These are phyloP conservation scores for Juglanconis oblonga DNA, from an alignment of 2,329 filamentous ascomycete species.

Conservation along the genomic window DNA sequence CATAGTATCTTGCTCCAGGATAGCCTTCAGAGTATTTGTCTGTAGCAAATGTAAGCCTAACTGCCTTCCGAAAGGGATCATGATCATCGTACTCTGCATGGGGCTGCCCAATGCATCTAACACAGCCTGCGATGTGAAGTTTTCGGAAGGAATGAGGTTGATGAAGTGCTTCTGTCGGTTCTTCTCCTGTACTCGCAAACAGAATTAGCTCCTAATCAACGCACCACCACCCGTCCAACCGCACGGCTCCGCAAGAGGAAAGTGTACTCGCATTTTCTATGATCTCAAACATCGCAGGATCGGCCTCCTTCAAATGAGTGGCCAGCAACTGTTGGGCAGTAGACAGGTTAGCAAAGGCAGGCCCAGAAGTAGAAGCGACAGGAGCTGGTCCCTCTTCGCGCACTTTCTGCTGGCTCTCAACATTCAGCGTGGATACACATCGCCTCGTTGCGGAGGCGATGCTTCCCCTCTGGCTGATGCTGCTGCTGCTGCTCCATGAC, in stretches of 20 bases:
- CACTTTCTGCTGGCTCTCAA: conserved; percentile 61
- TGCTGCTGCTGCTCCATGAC: not conserved
- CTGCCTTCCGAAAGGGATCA: conserved; percentile 11
- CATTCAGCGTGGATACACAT: conserved; percentile 43
- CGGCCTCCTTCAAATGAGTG: conserved; percentile 75
- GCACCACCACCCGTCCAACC: not conserved
- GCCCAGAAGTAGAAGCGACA: conserved; percentile 7
- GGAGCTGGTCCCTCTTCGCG: conserved; percentile 22
- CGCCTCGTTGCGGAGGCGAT: conserved; percentile 28
- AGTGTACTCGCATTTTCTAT: conserved; percentile 71
- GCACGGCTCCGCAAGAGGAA: not conserved
- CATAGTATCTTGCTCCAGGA: conserved; percentile 93
- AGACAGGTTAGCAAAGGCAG: conserved; percentile 16
- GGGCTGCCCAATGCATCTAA: conserved; percentile 88
- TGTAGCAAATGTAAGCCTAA: conserved; percentile 38
- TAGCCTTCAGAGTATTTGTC: conserved; percentile 99
- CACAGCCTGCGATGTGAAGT: conserved; percentile 91
- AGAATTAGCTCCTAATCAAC: conserved; percentile 1
- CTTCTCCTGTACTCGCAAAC: conserved; percentile 69
- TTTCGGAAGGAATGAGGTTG: conserved; percentile 93
- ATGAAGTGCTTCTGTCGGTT: conserved; percentile 95
- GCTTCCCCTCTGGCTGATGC: not conserved
- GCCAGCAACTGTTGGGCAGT: conserved; percentile 64
- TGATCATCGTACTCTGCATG: conserved; percentile 71
- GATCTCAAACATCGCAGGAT: conserved; percentile 83